Base-by-base conservation (phyloP, 805 yeast species). In the Candida coquimbonensis region DNA sequence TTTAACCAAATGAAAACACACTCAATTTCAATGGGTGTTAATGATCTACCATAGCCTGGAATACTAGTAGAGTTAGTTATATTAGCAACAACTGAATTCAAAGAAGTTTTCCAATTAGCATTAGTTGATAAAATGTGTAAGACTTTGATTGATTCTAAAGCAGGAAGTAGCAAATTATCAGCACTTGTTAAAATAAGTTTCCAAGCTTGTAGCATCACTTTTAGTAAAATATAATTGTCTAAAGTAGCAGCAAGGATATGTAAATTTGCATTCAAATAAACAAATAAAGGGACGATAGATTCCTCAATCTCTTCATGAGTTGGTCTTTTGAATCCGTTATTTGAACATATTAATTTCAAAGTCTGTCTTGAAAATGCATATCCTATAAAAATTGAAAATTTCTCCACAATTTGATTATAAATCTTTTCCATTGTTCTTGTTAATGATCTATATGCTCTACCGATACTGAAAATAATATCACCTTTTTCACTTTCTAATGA, bases 151-250 rank as follows among this genome's bases (percentile, higher is more conserved):
- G 73, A 66, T 12, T 80, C 73, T 29, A 88, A 61, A 19, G 86
- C 78, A 0, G 98, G 98, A 7, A 91, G 64, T 5, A 89, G 60
- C 16, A 91, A 66, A 35, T 72, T 74, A 55, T 88, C 96, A 1
- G 91, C 84, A 24, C 80, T 72, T 3, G 69, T 64, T 8, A 91
- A 68, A 2, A 88, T 79, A 12, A 79, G 80, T n/a, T 68, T 66
- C 98, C 98, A 91, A 0, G 91, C 78, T 43, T 81, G 83, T 1
- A 82, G 56, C 85, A 87, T 83, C 0, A 87, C 86, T 51, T 77
- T 75, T 43, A 75, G 59, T 16, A 83, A 63, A 32, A 83, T 63
- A 1, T 73, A 79, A 17, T 72, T 67, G 0, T 87, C 75, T 36
- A 87, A 62, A 35, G 68, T 72, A 11, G 74, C 66, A 0, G 87